Evolutionary conservation across 257 asterid genomes (phyloP).

Genomic region (Penstemon newberryi): DNA sequence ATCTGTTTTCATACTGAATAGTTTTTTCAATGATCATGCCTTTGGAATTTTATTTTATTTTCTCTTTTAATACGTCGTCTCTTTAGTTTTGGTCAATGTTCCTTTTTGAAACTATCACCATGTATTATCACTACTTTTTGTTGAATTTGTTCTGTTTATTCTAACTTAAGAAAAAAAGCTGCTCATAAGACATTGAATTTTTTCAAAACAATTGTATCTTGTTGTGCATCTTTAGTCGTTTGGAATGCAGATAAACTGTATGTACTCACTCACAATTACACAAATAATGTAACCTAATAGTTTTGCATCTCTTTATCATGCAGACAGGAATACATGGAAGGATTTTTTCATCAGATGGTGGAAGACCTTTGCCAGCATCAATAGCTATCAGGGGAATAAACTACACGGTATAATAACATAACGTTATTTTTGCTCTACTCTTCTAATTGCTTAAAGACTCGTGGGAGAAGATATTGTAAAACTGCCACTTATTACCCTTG

Average conservation of each 20-base stretch:
- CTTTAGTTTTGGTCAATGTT: not conserved
- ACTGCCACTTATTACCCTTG: not conserved
- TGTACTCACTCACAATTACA: too few species aligned
- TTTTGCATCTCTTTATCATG: constrained; percentile 16
- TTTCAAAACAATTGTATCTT: not conserved
- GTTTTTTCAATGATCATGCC: not conserved
- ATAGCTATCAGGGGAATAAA: constrained; percentile 48
- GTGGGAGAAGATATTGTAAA: not conserved
- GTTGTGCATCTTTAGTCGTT: constrained; percentile 10
- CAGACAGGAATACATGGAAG: constrained; percentile 57
- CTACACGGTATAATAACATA: constrained; percentile 35
- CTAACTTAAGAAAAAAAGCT: not conserved
- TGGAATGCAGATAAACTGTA: not conserved
- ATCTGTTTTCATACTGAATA: not conserved
- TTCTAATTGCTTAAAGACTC: not conserved
- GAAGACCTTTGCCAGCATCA: constrained; percentile 50
- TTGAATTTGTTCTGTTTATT: not conserved
- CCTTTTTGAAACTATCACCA: not conserved
- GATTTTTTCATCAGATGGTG: constrained; percentile 42
- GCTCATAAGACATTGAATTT: not conserved
- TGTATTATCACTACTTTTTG: not conserved
- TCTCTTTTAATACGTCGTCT: not conserved
- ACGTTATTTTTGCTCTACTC: not conserved
- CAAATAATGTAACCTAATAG: not conserved
- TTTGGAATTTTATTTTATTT: not conserved